phyloP scores from a whole-genome alignment of 148 eudicot species.

The Selenicereus undatus region DNA sequence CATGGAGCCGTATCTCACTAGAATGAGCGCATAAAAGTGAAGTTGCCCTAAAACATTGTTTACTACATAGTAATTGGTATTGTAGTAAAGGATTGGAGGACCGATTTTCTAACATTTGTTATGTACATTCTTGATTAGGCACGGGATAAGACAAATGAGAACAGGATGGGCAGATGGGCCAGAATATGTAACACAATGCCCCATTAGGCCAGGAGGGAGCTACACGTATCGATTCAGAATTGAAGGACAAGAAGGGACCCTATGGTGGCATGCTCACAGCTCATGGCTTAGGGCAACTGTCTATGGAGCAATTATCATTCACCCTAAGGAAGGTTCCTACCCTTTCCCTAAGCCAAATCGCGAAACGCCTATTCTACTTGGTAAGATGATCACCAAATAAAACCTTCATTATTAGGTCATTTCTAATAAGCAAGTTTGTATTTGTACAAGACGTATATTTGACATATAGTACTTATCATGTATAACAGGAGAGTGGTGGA shows the following conservation, averaged over 20 bases:
- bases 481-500: slow-evolving; percentile 91
- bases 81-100: no score
- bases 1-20: no score
- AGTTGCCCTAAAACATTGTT: no score
- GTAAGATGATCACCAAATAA: slow-evolving; percentile 29
- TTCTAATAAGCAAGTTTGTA: no score
- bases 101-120: not conserved
- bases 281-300: slow-evolving; percentile 97
- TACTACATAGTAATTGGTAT: not conserved
- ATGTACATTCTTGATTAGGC: slow-evolving; percentile 39
- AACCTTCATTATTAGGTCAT: not conserved
- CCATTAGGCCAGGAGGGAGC: slow-evolving; percentile 80
- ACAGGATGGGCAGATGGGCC: slow-evolving; percentile 99
- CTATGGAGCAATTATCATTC: slow-evolving; percentile 81
- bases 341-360: slow-evolving; percentile 81
- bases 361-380: slow-evolving; percentile 75
- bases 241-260: slow-evolving; percentile 84
- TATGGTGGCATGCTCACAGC: slow-evolving; percentile 99
- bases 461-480: not conserved
- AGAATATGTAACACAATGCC: slow-evolving; percentile 92
- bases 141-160: slow-evolving; percentile 82
- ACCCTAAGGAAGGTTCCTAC: slow-evolving; percentile 68
- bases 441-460: no score
- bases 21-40: no score
- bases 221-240: slow-evolving; percentile 80